phyloP scores from a whole-genome alignment of 2,329 filamentous ascomycete species.

The Rosellinia necatrix region DNA sequence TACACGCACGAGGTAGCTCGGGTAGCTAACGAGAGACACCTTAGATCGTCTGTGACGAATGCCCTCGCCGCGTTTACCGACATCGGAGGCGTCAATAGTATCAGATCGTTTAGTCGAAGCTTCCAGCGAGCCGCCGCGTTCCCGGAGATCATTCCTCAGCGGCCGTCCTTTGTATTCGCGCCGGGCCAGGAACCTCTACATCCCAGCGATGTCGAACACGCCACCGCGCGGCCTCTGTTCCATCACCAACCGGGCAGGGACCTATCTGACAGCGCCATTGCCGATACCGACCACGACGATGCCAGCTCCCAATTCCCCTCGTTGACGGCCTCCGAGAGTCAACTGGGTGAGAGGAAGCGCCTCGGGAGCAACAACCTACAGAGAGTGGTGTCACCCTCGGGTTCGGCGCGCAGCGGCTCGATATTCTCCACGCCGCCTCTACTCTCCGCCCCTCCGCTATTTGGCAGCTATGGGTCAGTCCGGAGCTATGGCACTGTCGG shows the following conservation, averaged over 20 bases:
- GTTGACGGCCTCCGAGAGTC: slow-evolving; percentile 27
- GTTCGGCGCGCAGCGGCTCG: slow-evolving; percentile 46
- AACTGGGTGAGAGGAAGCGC: slow-evolving; percentile 50
- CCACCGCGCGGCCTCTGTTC: slow-evolving; percentile 54
- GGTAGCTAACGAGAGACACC: slow-evolving; percentile 8
- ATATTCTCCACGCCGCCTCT: slow-evolving; percentile 64
- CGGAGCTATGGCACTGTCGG: slow-evolving; percentile 60
- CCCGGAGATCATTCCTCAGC: slow-evolving; percentile 81
- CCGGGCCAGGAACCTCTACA: slow-evolving; percentile 57
- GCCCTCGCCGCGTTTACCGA: slow-evolving; percentile 65
- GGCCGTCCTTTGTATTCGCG: slow-evolving; percentile 72
- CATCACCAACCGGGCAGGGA: too few species aligned
- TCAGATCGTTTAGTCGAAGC: slow-evolving; percentile 89
- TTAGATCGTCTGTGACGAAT: slow-evolving; percentile 64
- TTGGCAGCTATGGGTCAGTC: slow-evolving; percentile 70
- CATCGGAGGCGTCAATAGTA: slow-evolving; percentile 88
- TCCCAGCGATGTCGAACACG: slow-evolving; percentile 45
- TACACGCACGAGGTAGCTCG: too few species aligned
- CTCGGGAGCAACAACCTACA: slow-evolving; percentile 49
- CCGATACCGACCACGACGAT: slow-evolving; percentile 37
- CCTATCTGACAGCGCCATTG: slow-evolving; percentile 35
- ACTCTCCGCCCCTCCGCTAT: slow-evolving; percentile 69
- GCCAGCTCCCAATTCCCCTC: slow-evolving; percentile 27
- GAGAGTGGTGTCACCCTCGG: slow-evolving; percentile 36
- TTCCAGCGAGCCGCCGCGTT: slow-evolving; percentile 92